These are phyloP conservation scores for Coniella lustricola DNA, from an alignment of 2,329 filamentous ascomycete genomes.

Conservation along the genomic window DNA sequence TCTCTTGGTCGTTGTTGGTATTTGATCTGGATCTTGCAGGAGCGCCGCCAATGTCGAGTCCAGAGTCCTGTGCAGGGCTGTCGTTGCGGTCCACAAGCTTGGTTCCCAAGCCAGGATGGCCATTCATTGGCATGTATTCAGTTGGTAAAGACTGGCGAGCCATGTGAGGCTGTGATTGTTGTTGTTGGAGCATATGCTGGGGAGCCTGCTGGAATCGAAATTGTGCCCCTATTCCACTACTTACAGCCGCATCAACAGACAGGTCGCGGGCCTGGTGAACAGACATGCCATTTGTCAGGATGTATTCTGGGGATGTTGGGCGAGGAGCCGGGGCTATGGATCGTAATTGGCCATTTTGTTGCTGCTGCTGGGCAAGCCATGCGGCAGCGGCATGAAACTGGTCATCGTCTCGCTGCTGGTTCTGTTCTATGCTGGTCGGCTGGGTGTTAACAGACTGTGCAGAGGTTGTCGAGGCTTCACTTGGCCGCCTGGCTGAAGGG, in stretches of 20 bases:
- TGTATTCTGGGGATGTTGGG: slow-evolving; percentile 50
- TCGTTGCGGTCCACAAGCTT: slow-evolving; percentile 56
- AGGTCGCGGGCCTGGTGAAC: slow-evolving; percentile 35
- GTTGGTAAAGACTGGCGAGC: slow-evolving; percentile 45
- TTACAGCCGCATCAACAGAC: slow-evolving; percentile 43
- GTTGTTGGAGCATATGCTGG: slow-evolving; percentile 14
- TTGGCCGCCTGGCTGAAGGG: slow-evolving; percentile 11
- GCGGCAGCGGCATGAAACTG: slow-evolving; percentile 36
- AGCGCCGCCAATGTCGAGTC: slow-evolving; percentile 36
- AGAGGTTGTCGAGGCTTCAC: slow-evolving; percentile 37
- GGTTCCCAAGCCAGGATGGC: slow-evolving; percentile 24
- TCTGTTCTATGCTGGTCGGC: slow-evolving; percentile 40
- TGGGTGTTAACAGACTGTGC: slow-evolving; percentile 48
- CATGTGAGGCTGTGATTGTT: slow-evolving; percentile 27
- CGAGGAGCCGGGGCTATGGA: slow-evolving; percentile 33
- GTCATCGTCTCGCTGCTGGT: slow-evolving; percentile 37
- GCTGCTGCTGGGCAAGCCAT: slow-evolving; percentile 33
- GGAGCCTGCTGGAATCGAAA: slow-evolving; percentile 33
- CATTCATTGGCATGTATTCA: slow-evolving; percentile 37
- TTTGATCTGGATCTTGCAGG: slow-evolving; percentile 59
- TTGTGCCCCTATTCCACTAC: slow-evolving; percentile 31
- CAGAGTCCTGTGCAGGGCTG: slow-evolving; percentile 49
- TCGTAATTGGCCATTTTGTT: slow-evolving; percentile 28
- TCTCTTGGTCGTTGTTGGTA: slow-evolving; percentile 74
- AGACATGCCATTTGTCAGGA: slow-evolving; percentile 48